Evolutionary conservation across 2,329 filamentous ascomycete genomes (phyloP), one percentile per base, ranked within the genome.

Genomic region (Paracoccidioides lutzii): DNA sequence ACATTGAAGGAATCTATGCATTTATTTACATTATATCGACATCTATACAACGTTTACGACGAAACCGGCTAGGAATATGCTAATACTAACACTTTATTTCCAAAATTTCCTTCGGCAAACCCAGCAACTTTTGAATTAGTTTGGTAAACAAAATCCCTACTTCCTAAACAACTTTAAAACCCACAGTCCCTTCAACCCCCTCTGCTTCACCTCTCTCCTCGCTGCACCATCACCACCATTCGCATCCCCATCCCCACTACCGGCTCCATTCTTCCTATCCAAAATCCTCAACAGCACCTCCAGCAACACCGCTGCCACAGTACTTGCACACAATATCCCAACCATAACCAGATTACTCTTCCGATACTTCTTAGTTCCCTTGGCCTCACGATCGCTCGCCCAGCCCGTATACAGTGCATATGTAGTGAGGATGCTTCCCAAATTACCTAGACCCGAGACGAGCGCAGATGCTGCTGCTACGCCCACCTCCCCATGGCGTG

Each of bases 361-460:
- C 59, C 87, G 83, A 71, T 86, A 94, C 71, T 85, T 84, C 64
- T 80, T 76, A 8, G 80, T 80, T 0, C 87, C 87, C 0, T 64
- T 60, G 0, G 78, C 74, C n/a, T 72, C 74, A 7, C 81, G 81
- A 68, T 95, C 90, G 45, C 79, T 84, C 2, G 84, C 81, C 90
- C 90, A 95, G 35, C 90, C 90, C 0, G 84, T 85, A 70, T 95
- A 95, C 50, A 95, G 74, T 10, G 90, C 90, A 67, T 95, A 95
- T 0, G 90, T 95, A 1, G 88, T 95, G 55, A 87, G 79, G 57
- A 95, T 87, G 64, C 85, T 90, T 35, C 90, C 90, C 15, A 94
- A 75, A 65, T 95, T 95, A 0, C 90, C 90, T 42, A 94, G 76
- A 0, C 90, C 90, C 0, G 88, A 93, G 0, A 95, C 90, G 9